These are phyloP conservation scores for Epithele typhae DNA, from an alignment of 768 basidiomycete genomes.

Conservation along the genomic window DNA sequence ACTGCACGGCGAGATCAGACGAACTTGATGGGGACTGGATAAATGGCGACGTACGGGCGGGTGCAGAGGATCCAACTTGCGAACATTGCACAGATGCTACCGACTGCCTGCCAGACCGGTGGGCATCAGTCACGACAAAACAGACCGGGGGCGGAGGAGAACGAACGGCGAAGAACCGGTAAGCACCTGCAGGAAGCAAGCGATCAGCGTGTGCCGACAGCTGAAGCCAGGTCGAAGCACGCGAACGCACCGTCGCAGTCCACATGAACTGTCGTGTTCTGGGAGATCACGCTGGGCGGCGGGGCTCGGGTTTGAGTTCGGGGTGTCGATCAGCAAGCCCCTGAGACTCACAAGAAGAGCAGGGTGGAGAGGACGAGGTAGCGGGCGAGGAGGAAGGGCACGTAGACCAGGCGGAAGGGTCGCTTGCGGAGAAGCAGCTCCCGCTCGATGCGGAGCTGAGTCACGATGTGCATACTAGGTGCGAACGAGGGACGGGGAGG, in stretches of 20 bases:
- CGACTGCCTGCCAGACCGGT: no score
- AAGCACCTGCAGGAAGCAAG: neutral
- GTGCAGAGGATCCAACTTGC: conserved; percentile 2
- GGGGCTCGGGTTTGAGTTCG: no score
- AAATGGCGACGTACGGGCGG: conserved; percentile 1
- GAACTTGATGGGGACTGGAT: neutral
- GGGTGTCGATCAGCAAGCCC: no score
- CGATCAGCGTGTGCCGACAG: neutral
- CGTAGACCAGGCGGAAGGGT: conserved; percentile 4
- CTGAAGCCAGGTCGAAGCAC: neutral
- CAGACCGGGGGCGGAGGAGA: no score
- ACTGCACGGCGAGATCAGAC: neutral
- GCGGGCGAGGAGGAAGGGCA: conserved; percentile 9
- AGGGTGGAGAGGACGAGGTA: conserved; percentile 5
- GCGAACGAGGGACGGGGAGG: no score
- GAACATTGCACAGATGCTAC: neutral
- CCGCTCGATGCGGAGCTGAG: conserved; percentile 9
- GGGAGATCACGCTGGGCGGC: conserved; percentile 1
- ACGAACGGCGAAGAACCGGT: conserved; percentile 3
- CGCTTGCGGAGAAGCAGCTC: conserved; percentile 4
- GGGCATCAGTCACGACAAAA: neutral
- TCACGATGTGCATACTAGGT: neutral
- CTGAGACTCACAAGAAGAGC: conserved; percentile 5
- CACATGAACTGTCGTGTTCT: neutral
- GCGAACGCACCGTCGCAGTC: conserved; percentile 3